phyloP scores from a whole-genome alignment of 2,329 filamentous ascomycete species.

The Fusarium sp. region DNA sequence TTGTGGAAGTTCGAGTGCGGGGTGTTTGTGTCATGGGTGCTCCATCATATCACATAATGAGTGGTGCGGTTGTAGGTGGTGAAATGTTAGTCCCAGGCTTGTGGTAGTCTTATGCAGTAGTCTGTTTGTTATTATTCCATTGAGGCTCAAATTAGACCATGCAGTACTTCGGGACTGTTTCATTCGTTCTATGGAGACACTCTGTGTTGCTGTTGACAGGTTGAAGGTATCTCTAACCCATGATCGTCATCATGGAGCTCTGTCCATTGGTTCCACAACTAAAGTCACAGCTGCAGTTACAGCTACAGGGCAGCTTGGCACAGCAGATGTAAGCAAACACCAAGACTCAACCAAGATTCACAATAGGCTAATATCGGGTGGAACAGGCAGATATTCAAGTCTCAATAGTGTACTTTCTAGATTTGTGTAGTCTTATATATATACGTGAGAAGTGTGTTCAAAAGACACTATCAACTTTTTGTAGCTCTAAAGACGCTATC shows the following conservation, averaged over 20 bases:
- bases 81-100: background rate
- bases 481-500: conserved; percentile 11
- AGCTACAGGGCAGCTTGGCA: background rate
- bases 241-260: conserved; percentile 11
- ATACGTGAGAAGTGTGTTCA: conserved; percentile 6
- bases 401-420: background rate
- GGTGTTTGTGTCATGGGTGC: conserved; percentile 34
- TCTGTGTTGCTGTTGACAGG: background rate
- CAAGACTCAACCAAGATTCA: conserved; percentile 4
- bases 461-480: background rate
- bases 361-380: background rate
- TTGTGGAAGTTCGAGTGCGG: conserved; percentile 28
- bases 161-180: background rate
- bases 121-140: background rate
- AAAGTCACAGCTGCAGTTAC: background rate
- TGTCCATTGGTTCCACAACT: conserved; percentile 18
- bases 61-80: conserved; percentile 39
- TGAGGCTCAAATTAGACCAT: conserved; percentile 18
- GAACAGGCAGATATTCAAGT: background rate
- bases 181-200: background rate
- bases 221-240: conserved; percentile 3
- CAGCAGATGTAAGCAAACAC: conserved; percentile 4
- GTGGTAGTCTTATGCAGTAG: conserved; percentile 1
- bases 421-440: background rate
- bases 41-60: conserved; percentile 30